phyloP scores from a whole-genome alignment of 2,329 filamentous ascomycete species.

The Aspergillus japonicus region DNA sequence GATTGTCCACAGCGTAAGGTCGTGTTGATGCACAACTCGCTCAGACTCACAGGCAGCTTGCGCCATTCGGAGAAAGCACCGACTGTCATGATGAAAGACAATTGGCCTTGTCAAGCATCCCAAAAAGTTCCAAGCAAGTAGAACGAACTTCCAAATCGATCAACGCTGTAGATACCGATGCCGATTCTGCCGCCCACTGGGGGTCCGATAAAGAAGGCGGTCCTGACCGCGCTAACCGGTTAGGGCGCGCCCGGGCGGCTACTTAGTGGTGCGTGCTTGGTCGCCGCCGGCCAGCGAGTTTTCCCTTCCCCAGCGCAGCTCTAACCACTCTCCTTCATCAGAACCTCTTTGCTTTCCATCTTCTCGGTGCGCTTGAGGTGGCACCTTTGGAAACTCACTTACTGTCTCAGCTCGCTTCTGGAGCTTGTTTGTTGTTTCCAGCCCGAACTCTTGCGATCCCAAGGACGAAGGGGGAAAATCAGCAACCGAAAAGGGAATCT shows the following conservation, averaged over 20 bases:
- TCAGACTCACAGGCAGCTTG: constrained; percentile 76
- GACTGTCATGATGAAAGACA: constrained; percentile 33
- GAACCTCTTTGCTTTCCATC: constrained; percentile 8
- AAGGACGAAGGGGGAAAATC: constrained; percentile 3
- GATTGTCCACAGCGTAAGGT: constrained; percentile 93
- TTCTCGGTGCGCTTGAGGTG: constrained; percentile 1
- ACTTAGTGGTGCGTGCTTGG: constrained; percentile 13
- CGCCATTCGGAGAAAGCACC: constrained; percentile 72
- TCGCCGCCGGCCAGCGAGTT: constrained; percentile 34
- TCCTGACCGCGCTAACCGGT: constrained; percentile 23
- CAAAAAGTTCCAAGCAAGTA: too few species aligned
- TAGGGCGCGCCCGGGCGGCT: constrained; percentile 12
- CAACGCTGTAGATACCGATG: too few species aligned
- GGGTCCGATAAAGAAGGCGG: constrained; percentile 25
- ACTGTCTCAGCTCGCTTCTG: not conserved
- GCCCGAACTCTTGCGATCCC: not conserved
- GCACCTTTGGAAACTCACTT: constrained; percentile 1
- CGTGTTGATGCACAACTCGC: constrained; percentile 91
- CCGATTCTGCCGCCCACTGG: constrained; percentile 25
- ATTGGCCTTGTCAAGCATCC: not conserved
- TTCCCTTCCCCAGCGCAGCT: constrained; percentile 29
- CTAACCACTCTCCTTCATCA: constrained; percentile 1
- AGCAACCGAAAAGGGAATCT: constrained; percentile 7
- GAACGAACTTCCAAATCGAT: too few species aligned
- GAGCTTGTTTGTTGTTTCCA: not conserved